Base-by-base conservation (phyloP, 108 stramenopile genomes). In the Cylindrotheca fusiformis region DNA sequence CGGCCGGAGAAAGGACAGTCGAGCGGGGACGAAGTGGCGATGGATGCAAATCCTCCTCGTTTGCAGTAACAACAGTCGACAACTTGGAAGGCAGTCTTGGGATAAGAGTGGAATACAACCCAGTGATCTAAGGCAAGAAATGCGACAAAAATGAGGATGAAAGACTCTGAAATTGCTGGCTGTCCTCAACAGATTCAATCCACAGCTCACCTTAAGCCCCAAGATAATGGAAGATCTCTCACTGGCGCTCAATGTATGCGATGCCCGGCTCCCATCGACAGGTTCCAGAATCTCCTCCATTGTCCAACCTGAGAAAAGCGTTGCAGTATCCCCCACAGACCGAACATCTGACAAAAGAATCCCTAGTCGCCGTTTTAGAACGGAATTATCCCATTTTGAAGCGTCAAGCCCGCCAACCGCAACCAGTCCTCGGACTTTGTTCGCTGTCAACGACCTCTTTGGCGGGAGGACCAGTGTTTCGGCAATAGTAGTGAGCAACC, bases 201-300 rank as follows among this genome's bases (percentile, higher is more conserved):
- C 36, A n/a, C 75, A 29, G 36, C 36, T 41, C 72, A 81, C 83
- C 77, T 91, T 84, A 25, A 88, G 65, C 21, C 85, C 85, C 24
- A 87, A 47, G 20, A 75, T 46, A 55, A 91, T 86, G 1, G 79
- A 71, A 51, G 81, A 71, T 30, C 65, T 78, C 58, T 85, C 89
- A 44, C 71, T 75, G 5, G 79, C 48, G 45, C 71, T 77, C 4
- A 75, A 44, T 44, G 45, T 32, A 50, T 55, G 26, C 20, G 54
- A 20, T 46, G 36, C 17, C 29, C n/a, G 55, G 5, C 3, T 28
- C 31, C 12, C 66, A 58, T 79, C 62, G 45, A 77, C 47, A 24
- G 93, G 93, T 50, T 90, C 89, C n/a, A 94, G 63, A 31, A 94
- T 86, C 67, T 94, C 93, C 48, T 91, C 83, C 46, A 94, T 33